A percentile compares a stretch with the other conserved stretches of the same genome.
Conservation (phyloP, 225 moss, liverwort and hornwort species). For the Polytrichum commune region DNA sequence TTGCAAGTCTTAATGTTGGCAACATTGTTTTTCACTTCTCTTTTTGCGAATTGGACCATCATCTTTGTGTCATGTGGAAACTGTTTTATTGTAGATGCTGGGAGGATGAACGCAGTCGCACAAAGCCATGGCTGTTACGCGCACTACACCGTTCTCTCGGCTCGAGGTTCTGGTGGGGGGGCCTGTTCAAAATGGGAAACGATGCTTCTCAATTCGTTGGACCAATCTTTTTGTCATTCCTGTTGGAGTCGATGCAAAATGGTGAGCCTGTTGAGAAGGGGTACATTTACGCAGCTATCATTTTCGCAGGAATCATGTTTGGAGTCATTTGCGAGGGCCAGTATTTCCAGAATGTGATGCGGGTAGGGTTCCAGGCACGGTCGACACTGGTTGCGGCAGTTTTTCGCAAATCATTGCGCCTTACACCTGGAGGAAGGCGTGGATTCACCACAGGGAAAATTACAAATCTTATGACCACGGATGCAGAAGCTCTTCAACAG, state of each 20-base stretch:
- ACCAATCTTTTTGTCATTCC: constrained; percentile 46
- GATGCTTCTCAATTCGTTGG: constrained; percentile 71
- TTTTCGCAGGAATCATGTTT: constrained; percentile 52
- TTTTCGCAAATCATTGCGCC: constrained; percentile 67
- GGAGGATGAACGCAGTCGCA: constrained; percentile 40
- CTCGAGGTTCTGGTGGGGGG: constrained; percentile 62
- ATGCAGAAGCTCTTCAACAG: constrained; percentile 73
- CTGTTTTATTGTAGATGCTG: constrained; percentile 28
- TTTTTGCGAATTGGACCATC: no score
- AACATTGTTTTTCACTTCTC: no score
- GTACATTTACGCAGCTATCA: constrained; percentile 45
- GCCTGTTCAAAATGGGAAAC: constrained; percentile 63
- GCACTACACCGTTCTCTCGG: constrained; percentile 45
- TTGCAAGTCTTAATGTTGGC: no score
- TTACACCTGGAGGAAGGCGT: constrained; percentile 65
- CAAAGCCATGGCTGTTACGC: constrained; percentile 53
- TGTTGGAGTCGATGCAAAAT: constrained; percentile 72
- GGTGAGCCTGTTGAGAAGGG: constrained; percentile 44
- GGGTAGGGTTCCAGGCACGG: constrained; percentile 60
- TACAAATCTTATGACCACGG: constrained; percentile 80
- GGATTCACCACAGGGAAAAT: constrained; percentile 74
- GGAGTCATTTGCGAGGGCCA: constrained; percentile 72
- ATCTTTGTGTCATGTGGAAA: neutral
- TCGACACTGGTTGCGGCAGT: constrained; percentile 56
- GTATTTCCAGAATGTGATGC: constrained; percentile 77